Evolutionary conservation across 306 rosid species (phyloP).

Genomic region (Purshia tridentata): DNA sequence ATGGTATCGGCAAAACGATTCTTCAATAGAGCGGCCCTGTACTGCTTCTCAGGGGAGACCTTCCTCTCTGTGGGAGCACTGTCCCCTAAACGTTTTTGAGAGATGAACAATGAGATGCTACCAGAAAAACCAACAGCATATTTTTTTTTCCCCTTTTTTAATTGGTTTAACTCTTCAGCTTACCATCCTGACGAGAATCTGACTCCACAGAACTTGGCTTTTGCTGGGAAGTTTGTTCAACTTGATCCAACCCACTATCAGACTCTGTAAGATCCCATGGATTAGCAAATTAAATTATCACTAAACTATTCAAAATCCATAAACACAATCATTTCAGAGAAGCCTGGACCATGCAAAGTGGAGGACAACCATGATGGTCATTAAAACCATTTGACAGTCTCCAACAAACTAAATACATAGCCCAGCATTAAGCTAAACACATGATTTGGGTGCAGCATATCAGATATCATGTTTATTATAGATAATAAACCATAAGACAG

Average conservation of each 20-base stretch:
- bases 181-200: conserved; percentile 70
- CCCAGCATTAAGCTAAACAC: background rate
- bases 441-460: background rate
- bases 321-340: background rate
- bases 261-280: conserved; percentile 42
- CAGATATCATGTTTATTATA: background rate
- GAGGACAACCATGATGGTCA: background rate
- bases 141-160: conserved; percentile 2
- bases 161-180: conserved; percentile 24
- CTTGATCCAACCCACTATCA: conserved; percentile 66
- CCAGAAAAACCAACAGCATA: conserved; percentile 19
- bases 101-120: conserved; percentile 28
- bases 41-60: conserved; percentile 64
- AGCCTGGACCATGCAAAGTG: background rate
- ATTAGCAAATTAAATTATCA: background rate
- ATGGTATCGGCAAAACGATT: conserved; percentile 78
- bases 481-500: background rate
- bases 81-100: conserved; percentile 49
- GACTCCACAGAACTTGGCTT: conserved; percentile 62
- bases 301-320: background rate
- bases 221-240: conserved; percentile 58
- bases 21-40: conserved; percentile 70
- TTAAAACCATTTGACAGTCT: background rate
- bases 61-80: conserved; percentile 61
- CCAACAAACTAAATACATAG: background rate